phyloP scores from a whole-genome alignment of 225 moss, liverwort and hornwort genomes.

The Ulota crispa region DNA sequence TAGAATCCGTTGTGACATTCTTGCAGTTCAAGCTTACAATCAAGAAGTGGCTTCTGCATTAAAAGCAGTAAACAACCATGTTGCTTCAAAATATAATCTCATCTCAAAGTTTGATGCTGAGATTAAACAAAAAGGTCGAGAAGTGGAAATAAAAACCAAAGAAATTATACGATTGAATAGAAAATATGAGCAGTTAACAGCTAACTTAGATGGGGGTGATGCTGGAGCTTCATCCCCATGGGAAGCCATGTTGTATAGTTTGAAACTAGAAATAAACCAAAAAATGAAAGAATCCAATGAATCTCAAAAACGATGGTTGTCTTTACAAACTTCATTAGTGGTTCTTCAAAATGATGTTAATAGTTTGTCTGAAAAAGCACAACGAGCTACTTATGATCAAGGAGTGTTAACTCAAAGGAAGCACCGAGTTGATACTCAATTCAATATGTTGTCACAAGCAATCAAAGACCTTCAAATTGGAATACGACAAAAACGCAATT shows the following conservation, averaged over 20 bases:
- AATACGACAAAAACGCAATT: constrained; percentile 55
- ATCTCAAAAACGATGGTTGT: constrained; percentile 74
- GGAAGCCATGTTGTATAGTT: constrained; percentile 73
- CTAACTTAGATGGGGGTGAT: constrained; percentile 26
- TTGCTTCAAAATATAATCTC: constrained; percentile 64
- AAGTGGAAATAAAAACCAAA: constrained; percentile 79
- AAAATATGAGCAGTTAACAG: constrained; percentile 55
- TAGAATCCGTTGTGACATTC: constrained; percentile 62
- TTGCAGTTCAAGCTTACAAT: constrained; percentile 74
- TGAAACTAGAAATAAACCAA: constrained; percentile 58
- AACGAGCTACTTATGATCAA: constrained; percentile 53
- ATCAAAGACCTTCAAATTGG: constrained; percentile 58
- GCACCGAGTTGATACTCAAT: constrained; percentile 59
- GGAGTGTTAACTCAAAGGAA: constrained; percentile 59
- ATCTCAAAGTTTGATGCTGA: constrained; percentile 70
- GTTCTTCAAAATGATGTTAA: constrained; percentile 67
- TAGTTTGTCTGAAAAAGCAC: constrained; percentile 53
- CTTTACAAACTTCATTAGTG: constrained; percentile 69
- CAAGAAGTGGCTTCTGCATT: constrained; percentile 48
- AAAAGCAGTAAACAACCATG: constrained; percentile 54
- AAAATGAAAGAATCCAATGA: constrained; percentile 69
- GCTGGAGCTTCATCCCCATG: constrained; percentile 58
- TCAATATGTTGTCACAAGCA: constrained; percentile 36
- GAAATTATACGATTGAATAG: constrained; percentile 65
- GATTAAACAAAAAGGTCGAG: constrained; percentile 59